Base-by-base conservation (phyloP, 169 alveolate species). In the Plasmodium billcollinsi region DNA sequence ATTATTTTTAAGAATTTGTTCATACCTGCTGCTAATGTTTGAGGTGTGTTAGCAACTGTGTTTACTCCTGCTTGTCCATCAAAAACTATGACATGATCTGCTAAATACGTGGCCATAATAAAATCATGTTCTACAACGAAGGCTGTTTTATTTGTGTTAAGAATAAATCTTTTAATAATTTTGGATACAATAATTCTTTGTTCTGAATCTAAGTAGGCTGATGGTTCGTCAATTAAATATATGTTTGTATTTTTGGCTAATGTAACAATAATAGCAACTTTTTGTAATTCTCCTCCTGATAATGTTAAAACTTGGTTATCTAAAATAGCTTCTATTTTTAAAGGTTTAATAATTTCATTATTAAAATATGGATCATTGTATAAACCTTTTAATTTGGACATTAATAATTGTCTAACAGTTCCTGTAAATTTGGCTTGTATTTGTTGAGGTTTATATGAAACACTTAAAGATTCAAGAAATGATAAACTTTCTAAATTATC, bases 81-180 rank as follows among this genome's bases (percentile, higher is more conserved):
- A 91, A 97, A 99, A 49, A 99, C 99, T 18, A 99, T 97, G 69
- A 99, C 99, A 52, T 99, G 97, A 91, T 99, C 99, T 47, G 99
- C 99, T 62, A 99, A 95, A 94, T 99, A 99, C 18, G 99, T 98
- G 33, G 99, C 99, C 99, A 99, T 99, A 93, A 99, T 98, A 93
- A 99, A 99, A 92, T 99, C 99, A 92, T 99, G 99, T 94, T 99
- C 99, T 15, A 99, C 99, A 61, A 99, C 93, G 91, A 99, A 99
- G 18, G 99, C 99, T 49, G 99, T 96, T 93, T 97, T 98, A 96
- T 98, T 98, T 54, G 99, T 95, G 94, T 98, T 99, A 85, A 99
- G 94, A 29, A 98, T 98, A 94, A 97, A 99, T 67, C 99, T 93
- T 89, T 99, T 99, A 94, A 99, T 98, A 58, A 99, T 99, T 67